Conservation (phyloP, 2,329 filamentous ascomycete species). For the Sarocladium kiliense region DNA sequence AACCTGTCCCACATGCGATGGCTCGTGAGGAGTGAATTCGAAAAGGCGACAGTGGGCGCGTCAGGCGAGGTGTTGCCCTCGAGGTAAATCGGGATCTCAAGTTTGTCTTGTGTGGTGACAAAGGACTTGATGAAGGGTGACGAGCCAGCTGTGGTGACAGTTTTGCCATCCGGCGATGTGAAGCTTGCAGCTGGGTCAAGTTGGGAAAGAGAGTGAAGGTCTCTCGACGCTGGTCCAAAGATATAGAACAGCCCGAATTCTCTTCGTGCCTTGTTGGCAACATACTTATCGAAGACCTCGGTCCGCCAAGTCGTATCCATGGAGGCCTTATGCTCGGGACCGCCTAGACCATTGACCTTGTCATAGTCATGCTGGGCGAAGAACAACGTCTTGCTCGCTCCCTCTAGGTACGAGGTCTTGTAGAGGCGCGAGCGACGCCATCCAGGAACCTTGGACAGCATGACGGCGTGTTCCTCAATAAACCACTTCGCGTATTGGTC, state of each 20-base stretch:
- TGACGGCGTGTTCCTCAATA: constrained; percentile 64
- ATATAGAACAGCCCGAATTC: constrained; percentile 72
- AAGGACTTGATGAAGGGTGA: constrained; percentile 59
- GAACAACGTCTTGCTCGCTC: constrained; percentile 44
- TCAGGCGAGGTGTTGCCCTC: constrained; percentile 63
- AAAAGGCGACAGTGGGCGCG: constrained; percentile 69
- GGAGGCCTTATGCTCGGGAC: constrained; percentile 58
- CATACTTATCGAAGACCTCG: constrained; percentile 53
- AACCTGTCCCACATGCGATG: constrained; percentile 78
- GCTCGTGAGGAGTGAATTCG: constrained; percentile 75
- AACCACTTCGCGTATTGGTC: constrained; percentile 64
- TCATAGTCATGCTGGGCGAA: constrained; percentile 70
- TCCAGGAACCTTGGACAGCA: constrained; percentile 70
- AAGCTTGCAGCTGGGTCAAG: constrained; percentile 45
- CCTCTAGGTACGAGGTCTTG: constrained; percentile 59
- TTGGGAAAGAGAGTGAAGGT: constrained; percentile 53
- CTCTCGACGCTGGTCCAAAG: constrained; percentile 69
- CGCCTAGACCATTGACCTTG: constrained; percentile 60
- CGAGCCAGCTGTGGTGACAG: constrained; percentile 44
- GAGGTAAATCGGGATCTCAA: constrained; percentile 66
- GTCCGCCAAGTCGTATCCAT: constrained; percentile 57
- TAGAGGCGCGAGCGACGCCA: constrained; percentile 73
- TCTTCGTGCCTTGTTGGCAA: constrained; percentile 52
- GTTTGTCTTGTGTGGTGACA: constrained; percentile 62
- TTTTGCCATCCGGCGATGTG: constrained; percentile 48